Base-by-base conservation (phyloP, 1,139 yeast species). In the Taiozyma sp. region DNA sequence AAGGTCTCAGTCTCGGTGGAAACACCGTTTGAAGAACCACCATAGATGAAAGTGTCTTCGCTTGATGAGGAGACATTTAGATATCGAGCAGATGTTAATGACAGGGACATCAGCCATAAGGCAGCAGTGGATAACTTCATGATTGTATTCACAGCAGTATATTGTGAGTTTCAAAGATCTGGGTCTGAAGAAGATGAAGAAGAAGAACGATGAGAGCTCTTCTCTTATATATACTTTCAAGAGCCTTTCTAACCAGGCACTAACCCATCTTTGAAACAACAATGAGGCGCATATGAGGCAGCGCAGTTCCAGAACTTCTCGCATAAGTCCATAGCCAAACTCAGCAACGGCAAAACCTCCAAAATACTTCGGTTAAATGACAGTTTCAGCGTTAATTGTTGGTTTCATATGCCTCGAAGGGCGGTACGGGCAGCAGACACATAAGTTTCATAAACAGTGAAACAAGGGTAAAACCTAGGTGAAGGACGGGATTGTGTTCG, bases 11-110 rank as follows among this genome's bases (percentile, higher is more conserved):
- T 45, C 14, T 16, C 40, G 8, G 45, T 28, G 14, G 32, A 35
- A 39, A 10, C 10, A 6, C 48, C 43, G 5, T 44, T 50, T 21
- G 47, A 30, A 14, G 22, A 8, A n/a, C 11, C 19, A 39, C 43
- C 34, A 37, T 29, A 39, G 45, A 42, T 28, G 28, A 29, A 29
- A 26, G 13, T 10, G 28, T 44, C 39, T 21, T 46, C 46, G 10
- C 45, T 37, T 22, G 47, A 8, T 13, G 32, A 19, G 14, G 46
- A 19, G 19, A 19, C 19, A n/a, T 46, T 37, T 2, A 21, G 13
- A 35, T 47, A n/a, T 34, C 19, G 45, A 28, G 50, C 47, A 30
- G 44, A 40, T 14, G 43, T 37, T 13, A 29, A 10, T 14, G 46
- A 13, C 24, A 39, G 3, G 10, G 39, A 40, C 10, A 21, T 21